Conservation (phyloP, 345 rosid species). For the Gossypium turneri region DNA sequence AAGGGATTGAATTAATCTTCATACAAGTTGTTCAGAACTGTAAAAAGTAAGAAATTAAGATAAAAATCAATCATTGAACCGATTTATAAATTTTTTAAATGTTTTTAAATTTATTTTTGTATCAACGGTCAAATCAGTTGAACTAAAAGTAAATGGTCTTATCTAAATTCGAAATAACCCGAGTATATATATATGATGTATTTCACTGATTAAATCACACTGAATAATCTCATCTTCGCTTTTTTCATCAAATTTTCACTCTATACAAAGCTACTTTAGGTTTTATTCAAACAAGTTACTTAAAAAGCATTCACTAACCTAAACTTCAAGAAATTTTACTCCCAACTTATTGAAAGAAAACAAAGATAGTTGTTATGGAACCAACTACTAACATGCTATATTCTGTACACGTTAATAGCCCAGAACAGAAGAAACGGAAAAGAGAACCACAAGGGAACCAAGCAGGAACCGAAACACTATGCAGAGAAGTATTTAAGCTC, state of each 20-base stretch:
- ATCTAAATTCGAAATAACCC: no score
- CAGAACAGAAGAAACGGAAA: background rate
- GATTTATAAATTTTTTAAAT: no score
- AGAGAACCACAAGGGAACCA: background rate
- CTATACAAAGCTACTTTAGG: constrained; percentile 19
- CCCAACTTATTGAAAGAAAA: background rate
- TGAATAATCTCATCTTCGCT: background rate
- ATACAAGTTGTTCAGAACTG: no score
- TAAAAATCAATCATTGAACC: no score
- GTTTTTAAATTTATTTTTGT: no score
- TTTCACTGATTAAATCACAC: background rate
- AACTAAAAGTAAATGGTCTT: no score
- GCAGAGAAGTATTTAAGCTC: constrained; percentile 38
- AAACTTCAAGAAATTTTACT: background rate
- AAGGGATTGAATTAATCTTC: no score
- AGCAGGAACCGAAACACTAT: background rate
- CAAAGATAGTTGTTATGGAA: background rate
- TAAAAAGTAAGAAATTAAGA: no score
- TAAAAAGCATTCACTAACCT: background rate
- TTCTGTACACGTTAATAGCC: background rate
- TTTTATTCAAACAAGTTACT: constrained; percentile 13
- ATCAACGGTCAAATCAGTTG: no score
- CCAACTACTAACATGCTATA: background rate
- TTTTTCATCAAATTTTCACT: background rate
- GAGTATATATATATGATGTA: background rate